Conservation (phyloP, 108 stramenopile genomes). For the Cyclotella sp. region DNA sequence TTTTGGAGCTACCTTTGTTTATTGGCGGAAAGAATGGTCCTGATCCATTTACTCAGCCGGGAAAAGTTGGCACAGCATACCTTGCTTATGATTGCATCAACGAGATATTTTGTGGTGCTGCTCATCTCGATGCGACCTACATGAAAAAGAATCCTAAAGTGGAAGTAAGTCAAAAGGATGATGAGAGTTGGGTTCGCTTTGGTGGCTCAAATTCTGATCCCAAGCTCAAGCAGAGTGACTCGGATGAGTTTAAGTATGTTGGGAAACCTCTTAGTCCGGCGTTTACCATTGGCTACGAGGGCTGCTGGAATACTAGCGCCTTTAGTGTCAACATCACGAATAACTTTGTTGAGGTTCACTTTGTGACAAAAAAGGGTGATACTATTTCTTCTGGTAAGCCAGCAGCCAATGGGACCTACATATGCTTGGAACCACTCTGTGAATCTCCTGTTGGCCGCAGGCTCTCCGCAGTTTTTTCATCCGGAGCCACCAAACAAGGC, state of each 20-base stretch:
- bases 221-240: background rate
- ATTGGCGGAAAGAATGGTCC: background rate
- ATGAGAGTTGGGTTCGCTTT: conserved; percentile 13
- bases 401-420: background rate
- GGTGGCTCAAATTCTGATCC: background rate
- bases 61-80: background rate
- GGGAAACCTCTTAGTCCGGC: background rate
- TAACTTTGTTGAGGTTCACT: conserved; percentile 20
- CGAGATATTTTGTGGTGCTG: conserved; percentile 13
- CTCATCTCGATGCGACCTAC: background rate
- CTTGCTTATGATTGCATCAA: background rate
- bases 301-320: conserved; percentile 3
- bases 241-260: conserved; percentile 14
- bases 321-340: background rate
- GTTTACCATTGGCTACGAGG: conserved; percentile 15
- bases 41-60: background rate
- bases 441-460: background rate
- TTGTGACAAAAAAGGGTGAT: background rate
- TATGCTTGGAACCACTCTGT: conserved; percentile 3
- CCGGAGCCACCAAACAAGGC: no score
- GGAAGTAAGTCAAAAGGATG: background rate
- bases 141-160: background rate
- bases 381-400: conserved; percentile 14
- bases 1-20: background rate
- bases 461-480: no score